These are phyloP conservation scores for Agaricales sp. DNA, from an alignment of 1,284 basidiomycete genomes.

Conservation along the genomic window DNA sequence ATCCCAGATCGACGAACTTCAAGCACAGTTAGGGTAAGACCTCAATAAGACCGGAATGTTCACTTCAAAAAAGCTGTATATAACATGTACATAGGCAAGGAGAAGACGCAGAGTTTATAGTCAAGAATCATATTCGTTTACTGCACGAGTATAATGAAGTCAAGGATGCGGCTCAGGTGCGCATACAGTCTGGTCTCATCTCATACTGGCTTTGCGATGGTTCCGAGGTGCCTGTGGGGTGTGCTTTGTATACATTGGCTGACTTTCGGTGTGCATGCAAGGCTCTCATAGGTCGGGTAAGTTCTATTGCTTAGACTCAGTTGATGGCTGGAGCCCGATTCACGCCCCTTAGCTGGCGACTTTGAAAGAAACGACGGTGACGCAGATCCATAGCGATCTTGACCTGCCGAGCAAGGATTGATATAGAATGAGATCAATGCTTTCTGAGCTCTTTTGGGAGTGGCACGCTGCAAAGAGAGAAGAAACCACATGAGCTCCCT, in stretches of 20 bases:
- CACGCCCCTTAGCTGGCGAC: conserved; percentile 44
- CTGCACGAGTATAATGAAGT: conserved; percentile 72
- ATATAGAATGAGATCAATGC: too few relatives aligned
- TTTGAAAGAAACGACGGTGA: conserved; percentile 51
- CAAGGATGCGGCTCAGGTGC: conserved; percentile 70
- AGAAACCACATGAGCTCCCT: too few relatives aligned
- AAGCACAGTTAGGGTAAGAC: conserved; percentile 43
- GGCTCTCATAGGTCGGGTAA: conserved; percentile 51
- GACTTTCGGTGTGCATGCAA: conserved; percentile 15
- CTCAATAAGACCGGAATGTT: not conserved
- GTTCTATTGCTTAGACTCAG: conserved; percentile 9
- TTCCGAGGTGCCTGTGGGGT: conserved; percentile 1
- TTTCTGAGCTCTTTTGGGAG: too few relatives aligned
- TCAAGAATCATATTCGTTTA: conserved; percentile 59
- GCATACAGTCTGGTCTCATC: conserved; percentile 6
- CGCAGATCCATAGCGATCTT: conserved; percentile 61
- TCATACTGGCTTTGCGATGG: conserved; percentile 4
- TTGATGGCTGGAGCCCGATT: conserved; percentile 9
- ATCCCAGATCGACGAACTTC: conserved; percentile 39
- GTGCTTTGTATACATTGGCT: not conserved
- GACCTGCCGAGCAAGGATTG: conserved; percentile 40
- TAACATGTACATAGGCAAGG: conserved; percentile 24
- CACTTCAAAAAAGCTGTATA: not conserved
- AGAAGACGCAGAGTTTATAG: conserved; percentile 54
- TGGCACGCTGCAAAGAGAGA: too few relatives aligned